Percentiles rank a stretch among this genome's conserved stretches.
phyloP scores from a whole-genome alignment of 805 yeast species.

The Candida schatavii region DNA sequence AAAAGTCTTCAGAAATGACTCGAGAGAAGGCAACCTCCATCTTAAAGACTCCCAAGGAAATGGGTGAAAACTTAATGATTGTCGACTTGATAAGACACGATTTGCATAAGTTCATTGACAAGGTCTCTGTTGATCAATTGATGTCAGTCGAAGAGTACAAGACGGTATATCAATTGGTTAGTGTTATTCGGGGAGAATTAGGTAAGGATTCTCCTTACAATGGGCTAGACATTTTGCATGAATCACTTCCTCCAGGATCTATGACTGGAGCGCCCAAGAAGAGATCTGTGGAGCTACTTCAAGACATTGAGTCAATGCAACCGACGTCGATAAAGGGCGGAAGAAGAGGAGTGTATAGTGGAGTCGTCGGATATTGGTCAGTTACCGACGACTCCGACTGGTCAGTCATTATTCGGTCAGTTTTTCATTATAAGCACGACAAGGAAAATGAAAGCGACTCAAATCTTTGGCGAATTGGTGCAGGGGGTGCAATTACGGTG shows the following conservation, averaged over 20 bases:
- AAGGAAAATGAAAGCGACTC: conserved; percentile 17
- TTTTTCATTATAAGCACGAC: conserved; percentile 63
- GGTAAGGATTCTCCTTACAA: conserved; percentile 30
- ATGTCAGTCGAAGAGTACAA: conserved; percentile 92
- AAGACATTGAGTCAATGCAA: conserved; percentile 50
- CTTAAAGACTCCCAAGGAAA: conserved; percentile 82
- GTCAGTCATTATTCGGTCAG: conserved; percentile 91
- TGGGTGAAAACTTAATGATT: conserved; percentile 95
- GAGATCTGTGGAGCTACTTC: conserved; percentile 82
- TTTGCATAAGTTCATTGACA: conserved; percentile 59
- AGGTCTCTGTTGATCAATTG: conserved; percentile 70
- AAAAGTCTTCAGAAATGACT: conserved; percentile 54
- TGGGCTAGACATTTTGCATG: conserved; percentile 77
- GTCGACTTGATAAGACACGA: conserved; percentile 95
- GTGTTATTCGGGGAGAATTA: conserved; percentile 74
- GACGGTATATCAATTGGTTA: conserved; percentile 88
- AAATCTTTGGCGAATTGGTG: conserved; percentile 80
- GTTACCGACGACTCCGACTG: conserved; percentile 85
- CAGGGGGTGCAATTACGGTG: conserved; percentile 97
- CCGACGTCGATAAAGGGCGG: conserved; percentile 28
- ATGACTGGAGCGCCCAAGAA: conserved; percentile 99
- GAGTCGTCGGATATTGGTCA: conserved; percentile 95
- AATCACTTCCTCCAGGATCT: conserved; percentile 93
- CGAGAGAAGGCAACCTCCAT: conserved; percentile 58
- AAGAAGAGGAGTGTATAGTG: conserved; percentile 86